Conservation (phyloP, 1,139 yeast genomes). For the Saccharomyces hybrid region DNA sequence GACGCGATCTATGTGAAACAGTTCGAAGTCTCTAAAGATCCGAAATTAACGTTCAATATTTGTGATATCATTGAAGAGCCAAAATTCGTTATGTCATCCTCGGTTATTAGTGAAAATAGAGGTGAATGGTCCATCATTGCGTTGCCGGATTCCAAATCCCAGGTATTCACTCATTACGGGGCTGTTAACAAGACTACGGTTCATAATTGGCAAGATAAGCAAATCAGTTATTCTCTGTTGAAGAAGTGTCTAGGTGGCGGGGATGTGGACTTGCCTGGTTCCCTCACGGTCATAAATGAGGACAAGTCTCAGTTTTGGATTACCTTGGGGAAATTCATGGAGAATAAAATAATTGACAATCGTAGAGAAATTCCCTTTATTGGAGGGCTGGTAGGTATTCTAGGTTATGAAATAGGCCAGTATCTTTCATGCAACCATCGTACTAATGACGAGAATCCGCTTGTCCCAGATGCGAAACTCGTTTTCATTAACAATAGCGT, state of each 20-base stretch:
- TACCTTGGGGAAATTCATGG: slow-evolving; percentile 46
- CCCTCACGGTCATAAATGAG: slow-evolving; percentile 14
- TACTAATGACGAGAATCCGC: slow-evolving; percentile 17
- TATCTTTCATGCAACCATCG: slow-evolving; percentile 33
- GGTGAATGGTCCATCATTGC: slow-evolving; percentile 90
- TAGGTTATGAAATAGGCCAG: slow-evolving; percentile 81
- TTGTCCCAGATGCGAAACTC: slow-evolving; percentile 62
- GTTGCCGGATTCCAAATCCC: slow-evolving; percentile 50
- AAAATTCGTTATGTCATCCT: slow-evolving; percentile 28
- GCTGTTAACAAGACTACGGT: slow-evolving; percentile 31
- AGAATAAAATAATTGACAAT: slow-evolving; percentile 19
- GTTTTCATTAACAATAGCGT: slow-evolving; percentile 64
- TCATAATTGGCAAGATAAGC: slow-evolving; percentile 20
- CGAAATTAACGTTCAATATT: slow-evolving; percentile 20
- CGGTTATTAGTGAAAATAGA: slow-evolving; percentile 22
- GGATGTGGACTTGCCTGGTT: not conserved
- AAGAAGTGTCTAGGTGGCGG: slow-evolving; percentile 1
- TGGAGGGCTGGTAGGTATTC: slow-evolving; percentile 82
- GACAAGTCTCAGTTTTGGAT: slow-evolving; percentile 26
- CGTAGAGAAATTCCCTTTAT: slow-evolving; percentile 53
- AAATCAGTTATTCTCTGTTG: slow-evolving; percentile 9
- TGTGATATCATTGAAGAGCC: slow-evolving; percentile 17
- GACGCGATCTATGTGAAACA: not conserved
- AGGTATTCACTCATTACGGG: slow-evolving; percentile 53
- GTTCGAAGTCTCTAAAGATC: slow-evolving; percentile 9